Percentiles rank a stretch among this genome's conserved stretches.
These are phyloP conservation scores for Talaromyces albobiverticillius DNA, from an alignment of 2,329 filamentous ascomycete species.

Conservation along the genomic window DNA sequence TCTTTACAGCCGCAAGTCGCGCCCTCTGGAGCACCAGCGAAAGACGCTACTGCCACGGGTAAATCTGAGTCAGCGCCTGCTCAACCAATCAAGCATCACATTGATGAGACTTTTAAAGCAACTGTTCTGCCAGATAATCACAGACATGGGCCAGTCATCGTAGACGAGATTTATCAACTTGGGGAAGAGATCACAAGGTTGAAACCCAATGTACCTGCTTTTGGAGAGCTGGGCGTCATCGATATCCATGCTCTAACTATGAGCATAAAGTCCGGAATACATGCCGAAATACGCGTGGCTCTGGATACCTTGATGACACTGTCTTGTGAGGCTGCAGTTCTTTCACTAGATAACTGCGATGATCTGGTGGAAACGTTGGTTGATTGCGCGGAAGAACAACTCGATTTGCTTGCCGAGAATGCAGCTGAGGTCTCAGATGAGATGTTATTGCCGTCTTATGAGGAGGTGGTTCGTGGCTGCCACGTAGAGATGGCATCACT, in stretches of 20 bases:
- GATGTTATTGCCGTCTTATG: conserved; percentile 78
- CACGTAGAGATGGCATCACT: conserved; percentile 69
- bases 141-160: conserved; percentile 69
- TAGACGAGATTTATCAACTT: conserved; percentile 62
- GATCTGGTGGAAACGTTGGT: conserved; percentile 84
- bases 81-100: conserved; percentile 35
- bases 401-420: conserved; percentile 79
- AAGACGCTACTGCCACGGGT: conserved; percentile 24
- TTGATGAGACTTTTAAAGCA: conserved; percentile 47
- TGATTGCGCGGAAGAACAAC: conserved; percentile 86
- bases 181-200: conserved; percentile 65
- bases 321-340: conserved; percentile 61
- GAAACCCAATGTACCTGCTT: conserved; percentile 71
- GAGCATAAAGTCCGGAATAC: conserved; percentile 85
- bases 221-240: conserved; percentile 78
- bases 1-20: conserved; percentile 27
- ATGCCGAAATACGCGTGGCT: conserved; percentile 83
- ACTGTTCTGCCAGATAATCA: conserved; percentile 48
- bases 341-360: conserved; percentile 73
- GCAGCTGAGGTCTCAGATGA: conserved; percentile 83
- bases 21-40: conserved; percentile 28
- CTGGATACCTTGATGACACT: conserved; percentile 77
- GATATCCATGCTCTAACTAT: conserved; percentile 87
- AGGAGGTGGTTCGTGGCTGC: conserved; percentile 80
- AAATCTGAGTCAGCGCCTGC: conserved; percentile 33